Percentiles rank a stretch among this genome's conserved stretches.
Conservation (phyloP, 768 basidiomycete species). For the Kondoa malvinella region DNA sequence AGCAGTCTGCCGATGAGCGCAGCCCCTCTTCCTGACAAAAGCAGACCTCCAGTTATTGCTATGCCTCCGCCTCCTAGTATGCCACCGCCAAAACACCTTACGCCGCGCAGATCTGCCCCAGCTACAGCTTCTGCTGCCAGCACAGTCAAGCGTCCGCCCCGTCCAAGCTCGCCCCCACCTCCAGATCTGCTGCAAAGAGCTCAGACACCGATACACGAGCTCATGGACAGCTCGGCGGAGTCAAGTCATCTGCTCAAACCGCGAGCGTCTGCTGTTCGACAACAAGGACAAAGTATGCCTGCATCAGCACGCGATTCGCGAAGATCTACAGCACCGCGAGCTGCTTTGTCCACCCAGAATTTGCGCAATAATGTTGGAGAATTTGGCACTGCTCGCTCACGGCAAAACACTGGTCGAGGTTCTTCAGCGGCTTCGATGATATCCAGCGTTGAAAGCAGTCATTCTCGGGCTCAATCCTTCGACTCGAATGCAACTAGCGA, state of each 20-base stretch:
- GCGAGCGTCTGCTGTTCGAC: slow-evolving; percentile 9
- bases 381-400: background rate
- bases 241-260: slow-evolving; percentile 6
- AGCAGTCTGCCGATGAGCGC: background rate
- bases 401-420: background rate
- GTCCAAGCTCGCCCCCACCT: slow-evolving; percentile 84
- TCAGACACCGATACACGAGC: slow-evolving; percentile 28
- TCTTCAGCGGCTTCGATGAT: background rate
- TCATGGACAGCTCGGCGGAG: slow-evolving; percentile 2
- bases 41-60: slow-evolving; percentile 11
- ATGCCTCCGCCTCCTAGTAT: slow-evolving; percentile 16
- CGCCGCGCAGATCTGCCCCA: background rate
- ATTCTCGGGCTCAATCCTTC: slow-evolving; percentile 2
- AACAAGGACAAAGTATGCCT: slow-evolving; percentile 5
- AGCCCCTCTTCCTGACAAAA: slow-evolving; percentile 6
- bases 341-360: slow-evolving; percentile 13
- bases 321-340: slow-evolving; percentile 14
- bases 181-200: slow-evolving; percentile 81
- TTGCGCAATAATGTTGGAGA: slow-evolving; percentile 1
- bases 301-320: background rate
- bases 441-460: background rate
- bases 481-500: background rate
- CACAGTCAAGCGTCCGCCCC: slow-evolving; percentile 40
- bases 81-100: slow-evolving; percentile 13
- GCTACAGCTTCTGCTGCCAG: slow-evolving; percentile 10